Evolutionary conservation across 148 eudicot genomes (phyloP), one percentile per base, ranked within the genome.

Genomic region (Dianthus caryophyllus): DNA sequence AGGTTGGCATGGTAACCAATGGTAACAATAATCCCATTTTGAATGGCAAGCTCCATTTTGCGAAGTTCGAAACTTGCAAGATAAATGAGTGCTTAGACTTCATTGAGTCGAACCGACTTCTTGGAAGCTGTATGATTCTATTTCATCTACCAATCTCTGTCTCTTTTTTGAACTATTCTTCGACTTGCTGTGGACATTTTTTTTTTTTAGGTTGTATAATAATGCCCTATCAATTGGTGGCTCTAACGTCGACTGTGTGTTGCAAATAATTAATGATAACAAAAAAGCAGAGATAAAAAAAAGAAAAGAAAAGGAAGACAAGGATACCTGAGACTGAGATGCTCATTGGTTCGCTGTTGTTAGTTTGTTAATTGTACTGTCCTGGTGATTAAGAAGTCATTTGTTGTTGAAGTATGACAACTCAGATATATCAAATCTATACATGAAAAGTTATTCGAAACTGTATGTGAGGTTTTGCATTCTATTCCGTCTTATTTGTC

Each of bases 81-180:
- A 86, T 90, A 65, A 71, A 77, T 54, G 96, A 90, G 48, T 94
- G 98, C 81, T 65, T 94, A 67, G 89, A 94, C 39, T 94, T 88
- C 69, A 78, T 94, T 66, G 81, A 81, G 59, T 77, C 92, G 29
- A 90, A 86, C 76, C 81, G 76, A 73, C 87, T 93, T 74, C 84
- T 76, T 44, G 57, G 70, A 43, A 66, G 73, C 47, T 79, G 98
- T 94, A 90, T 61, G 76, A 56, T 60, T 63, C 41, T 58, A 9
- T 29, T 51, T 49, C 29, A 38, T 60, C 20, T 29, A 24, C 50
- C 47, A 20, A 21, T 25, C 17, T 21, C 2, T 22, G 47, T 68
- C 33, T 47, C 39, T 36, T 50, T n/a, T n/a, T n/a, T n/a, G n/a
- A 27, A 57, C 17, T 33, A 36, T 60, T 74, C 29, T 60, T 52